These are phyloP conservation scores for Suillus placidus DNA, from an alignment of 768 basidiomycete species.

Conservation along the genomic window DNA sequence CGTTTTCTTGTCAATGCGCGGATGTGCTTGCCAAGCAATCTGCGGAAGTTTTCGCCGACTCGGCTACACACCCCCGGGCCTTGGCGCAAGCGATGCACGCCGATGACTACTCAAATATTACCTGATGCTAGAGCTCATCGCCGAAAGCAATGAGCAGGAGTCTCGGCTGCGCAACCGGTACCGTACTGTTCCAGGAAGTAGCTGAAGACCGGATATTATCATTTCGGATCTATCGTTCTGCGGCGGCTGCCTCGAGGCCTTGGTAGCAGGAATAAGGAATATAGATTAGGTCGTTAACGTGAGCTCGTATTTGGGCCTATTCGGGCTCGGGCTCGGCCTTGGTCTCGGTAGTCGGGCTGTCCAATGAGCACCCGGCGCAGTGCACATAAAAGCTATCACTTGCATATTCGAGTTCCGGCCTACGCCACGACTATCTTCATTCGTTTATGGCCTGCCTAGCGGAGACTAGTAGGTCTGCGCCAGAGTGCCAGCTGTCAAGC, in stretches of 20 bases:
- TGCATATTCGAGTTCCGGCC: too few relatives aligned
- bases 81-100: neutral
- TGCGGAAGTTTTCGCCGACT: neutral
- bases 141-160: neutral
- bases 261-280: neutral
- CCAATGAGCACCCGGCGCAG: too few relatives aligned
- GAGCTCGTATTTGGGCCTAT: too few relatives aligned
- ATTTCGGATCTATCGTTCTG: neutral
- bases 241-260: neutral
- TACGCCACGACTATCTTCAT: too few relatives aligned
- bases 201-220: neutral
- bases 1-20: neutral
- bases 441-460: too few relatives aligned
- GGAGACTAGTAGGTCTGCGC: too few relatives aligned
- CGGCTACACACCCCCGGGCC: neutral
- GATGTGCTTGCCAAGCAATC: neutral
- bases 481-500: too few relatives aligned
- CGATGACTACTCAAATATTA: neutral
- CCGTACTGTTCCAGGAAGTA: neutral
- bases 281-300: too few relatives aligned
- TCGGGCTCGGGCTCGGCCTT: neutral
- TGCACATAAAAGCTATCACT: too few relatives aligned
- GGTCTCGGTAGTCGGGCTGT: too few relatives aligned
- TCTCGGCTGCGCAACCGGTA: neutral
- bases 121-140: neutral